Evolutionary conservation across 2,329 filamentous ascomycete genomes (phyloP).

Genomic region (Monilinia aucupariae): DNA sequence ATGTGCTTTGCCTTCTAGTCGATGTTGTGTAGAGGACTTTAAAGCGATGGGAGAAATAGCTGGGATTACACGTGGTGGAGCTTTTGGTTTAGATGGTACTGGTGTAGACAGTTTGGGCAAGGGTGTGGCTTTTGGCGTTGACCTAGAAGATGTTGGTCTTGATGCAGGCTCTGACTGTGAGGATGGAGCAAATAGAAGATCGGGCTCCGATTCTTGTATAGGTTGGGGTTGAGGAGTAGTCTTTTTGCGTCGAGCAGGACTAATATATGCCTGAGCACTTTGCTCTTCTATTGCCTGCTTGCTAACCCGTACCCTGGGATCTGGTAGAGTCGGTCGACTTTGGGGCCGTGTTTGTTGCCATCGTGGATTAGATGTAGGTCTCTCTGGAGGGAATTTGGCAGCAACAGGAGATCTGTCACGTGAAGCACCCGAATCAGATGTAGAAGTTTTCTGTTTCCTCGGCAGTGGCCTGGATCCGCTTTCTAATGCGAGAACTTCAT

Average conservation of each 20-base stretch:
- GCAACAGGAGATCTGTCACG: constrained; percentile 48
- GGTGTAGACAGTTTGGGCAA: constrained; percentile 41
- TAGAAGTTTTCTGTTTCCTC: constrained; percentile 32
- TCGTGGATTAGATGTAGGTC: constrained; percentile 46
- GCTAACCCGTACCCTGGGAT: constrained; percentile 58
- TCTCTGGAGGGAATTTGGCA: constrained; percentile 40
- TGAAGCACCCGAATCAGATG: constrained; percentile 28
- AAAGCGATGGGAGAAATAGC: constrained; percentile 63
- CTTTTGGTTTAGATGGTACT: constrained; percentile 43
- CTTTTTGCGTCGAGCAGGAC: constrained; percentile 75
- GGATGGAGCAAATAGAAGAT: constrained; percentile 54
- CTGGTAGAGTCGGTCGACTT: constrained; percentile 30
- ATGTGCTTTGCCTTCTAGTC: constrained; percentile 74
- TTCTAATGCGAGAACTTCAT: constrained; percentile 78
- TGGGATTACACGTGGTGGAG: constrained; percentile 50
- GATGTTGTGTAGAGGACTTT: constrained; percentile 69
- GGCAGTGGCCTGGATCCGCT: constrained; percentile 52
- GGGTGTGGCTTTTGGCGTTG: constrained; percentile 37
- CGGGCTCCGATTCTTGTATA: constrained; percentile 46
- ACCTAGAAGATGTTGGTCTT: constrained; percentile 33
- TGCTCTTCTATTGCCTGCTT: constrained; percentile 74
- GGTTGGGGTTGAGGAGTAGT: constrained; percentile 39
- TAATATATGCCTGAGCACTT: constrained; percentile 77
- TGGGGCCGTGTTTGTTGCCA: constrained; percentile 49
- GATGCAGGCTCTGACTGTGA: constrained; percentile 33